phyloP scores from a whole-genome alignment of 495 filamentous ascomycete genomes.

The Physcia stellaris region DNA sequence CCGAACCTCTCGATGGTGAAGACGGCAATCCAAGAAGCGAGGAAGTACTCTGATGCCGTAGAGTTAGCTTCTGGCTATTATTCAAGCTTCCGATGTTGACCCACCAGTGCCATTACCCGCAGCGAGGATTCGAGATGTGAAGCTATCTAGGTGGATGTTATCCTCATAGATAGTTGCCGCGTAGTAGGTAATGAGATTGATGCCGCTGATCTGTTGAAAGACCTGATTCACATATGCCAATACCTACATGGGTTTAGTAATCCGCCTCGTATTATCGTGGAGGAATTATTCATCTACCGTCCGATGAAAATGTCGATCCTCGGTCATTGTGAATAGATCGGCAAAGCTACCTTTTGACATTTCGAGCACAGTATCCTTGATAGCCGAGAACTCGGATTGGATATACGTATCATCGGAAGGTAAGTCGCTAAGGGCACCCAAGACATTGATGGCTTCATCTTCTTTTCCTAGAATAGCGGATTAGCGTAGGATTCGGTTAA shows the following conservation, averaged over 20 bases:
- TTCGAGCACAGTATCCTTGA: slow-evolving; percentile 64
- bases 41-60: slow-evolving; percentile 47
- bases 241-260: too few species aligned
- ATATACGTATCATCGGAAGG: slow-evolving; percentile 38
- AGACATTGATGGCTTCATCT: slow-evolving; percentile 49
- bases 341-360: slow-evolving; percentile 54
- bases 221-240: slow-evolving; percentile 66
- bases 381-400: slow-evolving; percentile 50
- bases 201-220: slow-evolving; percentile 66
- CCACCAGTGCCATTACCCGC: slow-evolving; percentile 50
- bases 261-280: too few species aligned
- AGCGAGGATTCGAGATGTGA: slow-evolving; percentile 51
- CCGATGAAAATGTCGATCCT: slow-evolving; percentile 63
- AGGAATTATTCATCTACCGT: too few species aligned
- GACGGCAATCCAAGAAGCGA: slow-evolving; percentile 58
- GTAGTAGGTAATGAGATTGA: slow-evolving; percentile 68
- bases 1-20: slow-evolving; percentile 58
- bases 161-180: slow-evolving; percentile 49
- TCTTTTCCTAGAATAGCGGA: too few species aligned
- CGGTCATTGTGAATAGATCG: slow-evolving; percentile 62
- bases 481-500: background rate
- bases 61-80: background rate
- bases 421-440: slow-evolving; percentile 45
- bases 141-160: slow-evolving; percentile 39
- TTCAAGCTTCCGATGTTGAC: background rate